These are phyloP conservation scores for Lactarius evosmus DNA, from an alignment of 768 basidiomycete species.

Conservation along the genomic window DNA sequence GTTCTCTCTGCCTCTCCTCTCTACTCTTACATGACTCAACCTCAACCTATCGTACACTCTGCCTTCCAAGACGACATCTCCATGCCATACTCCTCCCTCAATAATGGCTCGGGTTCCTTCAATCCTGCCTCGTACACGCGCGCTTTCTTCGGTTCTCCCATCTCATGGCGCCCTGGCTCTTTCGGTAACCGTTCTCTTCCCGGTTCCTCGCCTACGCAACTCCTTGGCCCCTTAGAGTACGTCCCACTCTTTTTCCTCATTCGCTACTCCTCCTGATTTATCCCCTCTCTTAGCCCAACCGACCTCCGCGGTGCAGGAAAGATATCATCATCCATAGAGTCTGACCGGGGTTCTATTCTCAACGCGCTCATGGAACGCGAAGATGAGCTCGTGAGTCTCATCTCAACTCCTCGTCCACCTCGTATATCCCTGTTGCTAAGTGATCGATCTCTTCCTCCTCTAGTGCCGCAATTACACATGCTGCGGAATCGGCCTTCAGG, in stretches of 20 bases:
- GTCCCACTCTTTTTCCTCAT: conserved; percentile 1
- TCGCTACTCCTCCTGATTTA: not conserved
- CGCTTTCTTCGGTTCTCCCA: conserved; percentile 67
- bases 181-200: conserved; percentile 63
- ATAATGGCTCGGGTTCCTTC: conserved; percentile 47
- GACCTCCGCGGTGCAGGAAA: conserved; percentile 46
- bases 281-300: conserved; percentile 36
- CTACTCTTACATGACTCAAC: conserved; percentile 36
- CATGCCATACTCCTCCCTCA: conserved; percentile 45
- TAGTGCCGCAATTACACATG: conserved; percentile 88
- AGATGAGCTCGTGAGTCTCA: conserved; percentile 61
- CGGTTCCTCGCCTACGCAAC: conserved; percentile 41
- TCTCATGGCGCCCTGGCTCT: conserved; percentile 67
- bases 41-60: conserved; percentile 47
- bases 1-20: conserved; percentile 17
- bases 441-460: conserved; percentile 7
- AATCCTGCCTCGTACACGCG: conserved; percentile 65
- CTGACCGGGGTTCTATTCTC: conserved; percentile 55
- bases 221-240: not conserved
- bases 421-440: conserved; percentile 18
- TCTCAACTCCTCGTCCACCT: conserved; percentile 11
- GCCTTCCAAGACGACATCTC: conserved; percentile 32
- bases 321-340: conserved; percentile 54
- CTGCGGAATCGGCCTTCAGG: conserved; percentile 74
- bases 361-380: conserved; percentile 70